Evolutionary conservation across 805 yeast genomes (phyloP).

Genomic region (Teunomyces funiuensis): DNA sequence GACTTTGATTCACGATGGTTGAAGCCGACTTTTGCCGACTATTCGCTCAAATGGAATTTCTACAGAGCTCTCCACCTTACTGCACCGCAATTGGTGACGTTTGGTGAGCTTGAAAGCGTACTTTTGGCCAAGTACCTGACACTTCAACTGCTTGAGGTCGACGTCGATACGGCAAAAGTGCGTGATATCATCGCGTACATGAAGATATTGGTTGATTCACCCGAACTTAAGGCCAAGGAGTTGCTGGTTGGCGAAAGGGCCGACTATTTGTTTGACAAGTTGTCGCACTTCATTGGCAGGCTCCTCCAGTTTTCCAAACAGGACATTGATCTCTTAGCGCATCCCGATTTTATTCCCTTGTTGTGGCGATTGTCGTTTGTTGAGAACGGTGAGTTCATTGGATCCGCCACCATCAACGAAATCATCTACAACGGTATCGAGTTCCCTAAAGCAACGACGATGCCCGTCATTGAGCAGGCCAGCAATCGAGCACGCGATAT

Average conservation of each 20-base stretch:
- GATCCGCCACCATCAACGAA: slow-evolving; percentile 25
- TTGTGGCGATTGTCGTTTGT: slow-evolving; percentile 33
- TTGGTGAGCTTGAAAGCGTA: slow-evolving; percentile 22
- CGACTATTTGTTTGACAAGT: slow-evolving; percentile 21
- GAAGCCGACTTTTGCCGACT: slow-evolving; percentile 14
- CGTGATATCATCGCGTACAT: slow-evolving; percentile 32
- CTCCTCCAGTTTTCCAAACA: slow-evolving; percentile 27
- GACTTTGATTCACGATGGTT: slow-evolving; percentile 15
- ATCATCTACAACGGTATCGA: slow-evolving; percentile 18
- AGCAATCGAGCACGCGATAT: slow-evolving; percentile 31
- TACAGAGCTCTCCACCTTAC: slow-evolving; percentile 27
- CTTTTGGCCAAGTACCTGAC: slow-evolving; percentile 30
- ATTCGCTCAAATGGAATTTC: slow-evolving; percentile 20
- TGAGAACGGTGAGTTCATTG: slow-evolving; percentile 14
- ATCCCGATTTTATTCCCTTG: slow-evolving; percentile 32
- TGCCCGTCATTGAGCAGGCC: slow-evolving; percentile 17
- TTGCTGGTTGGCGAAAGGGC: slow-evolving; percentile 11
- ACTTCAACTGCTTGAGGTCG: slow-evolving; percentile 10
- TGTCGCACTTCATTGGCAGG: slow-evolving; percentile 28
- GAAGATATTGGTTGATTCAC: slow-evolving; percentile 36
- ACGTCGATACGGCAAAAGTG: slow-evolving; percentile 17
- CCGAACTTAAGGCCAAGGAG: slow-evolving; percentile 14
- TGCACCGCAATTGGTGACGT: slow-evolving; percentile 23
- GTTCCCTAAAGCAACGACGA: slow-evolving; percentile 5
- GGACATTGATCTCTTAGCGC: slow-evolving; percentile 21